Base-by-base conservation (phyloP, 2,329 filamentous ascomycete genomes). In the Pseudogymnoascus sp. region DNA sequence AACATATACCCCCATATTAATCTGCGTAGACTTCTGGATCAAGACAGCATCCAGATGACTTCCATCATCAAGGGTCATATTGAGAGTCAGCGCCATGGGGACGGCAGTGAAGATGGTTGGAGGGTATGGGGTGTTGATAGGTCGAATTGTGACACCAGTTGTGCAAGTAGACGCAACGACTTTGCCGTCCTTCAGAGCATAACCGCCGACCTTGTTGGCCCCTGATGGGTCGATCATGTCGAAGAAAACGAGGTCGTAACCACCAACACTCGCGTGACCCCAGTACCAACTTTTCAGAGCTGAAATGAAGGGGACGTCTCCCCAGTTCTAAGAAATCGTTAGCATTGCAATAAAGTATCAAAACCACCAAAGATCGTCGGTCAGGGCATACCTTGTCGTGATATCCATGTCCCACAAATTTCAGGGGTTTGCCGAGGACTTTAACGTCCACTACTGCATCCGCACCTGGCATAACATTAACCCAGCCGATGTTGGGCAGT, bases 401-500 rank as follows among this genome's bases (percentile, higher is more conserved):
- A 39, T 36, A 61, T 61, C 57, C 57, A 21, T 61, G 34, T 4
- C 57, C 57, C 23, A 7, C 10, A 19, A 61, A 61, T 21, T 28
- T 28, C 31, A 61, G 16, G 34, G 19, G 19, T 6, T 61, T 28
- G 34, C 57, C 57, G 13, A 31, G 28, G 10, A 39, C 31, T 14
- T 34, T 39, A 11, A 61, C 57, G 5, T 61, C 31, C 13, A 61
- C 57, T 8, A 14, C 16, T 28, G 57, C 57, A 13, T 61, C 57
- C 5, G 57, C 57, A 61, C 31, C 57, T 7, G 57, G 57, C 28
- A 61, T 36, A 19, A 36, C 23, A 39, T 61, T 61, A 1, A 61
- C 57, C 57, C 57, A 61, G 14, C 57, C 57, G 57, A 61, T 61
- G 71, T 71, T 71, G 0, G 28, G 28, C 28, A 31, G 28, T 31